Base-by-base conservation (phyloP, 306 rosid species). In the Arachis stenosperma region DNA sequence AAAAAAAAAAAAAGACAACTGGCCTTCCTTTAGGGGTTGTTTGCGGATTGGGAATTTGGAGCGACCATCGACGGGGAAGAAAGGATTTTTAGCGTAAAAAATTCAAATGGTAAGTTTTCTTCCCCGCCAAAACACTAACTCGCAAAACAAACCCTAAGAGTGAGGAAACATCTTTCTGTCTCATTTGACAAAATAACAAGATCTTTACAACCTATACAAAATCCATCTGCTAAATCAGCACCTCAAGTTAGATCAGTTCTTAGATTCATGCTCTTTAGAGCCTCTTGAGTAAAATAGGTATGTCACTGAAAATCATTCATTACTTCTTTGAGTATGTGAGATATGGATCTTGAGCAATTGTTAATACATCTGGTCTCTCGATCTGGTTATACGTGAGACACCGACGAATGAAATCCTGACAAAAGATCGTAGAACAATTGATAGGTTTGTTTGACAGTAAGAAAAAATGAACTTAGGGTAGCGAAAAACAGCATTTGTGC, bases 331-430 rank as follows among this genome's bases (percentile, higher is more conserved):
- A 65, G 82, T 87, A 92, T 4, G 86, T 80, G 77, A 92, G 98
- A 84, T 91, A 95, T 40, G 93, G 89, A 80, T 95, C 99, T 87
- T 88, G 99, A 33, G 98, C 92, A 82, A 92, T 74, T 14, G 86
- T 83, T 69, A 92, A 79, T 12, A 95, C 99, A 77, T 95, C 99
- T 9, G 99, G 97, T 76, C 99, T 90, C 61, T 95, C 99, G 2
- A 74, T 84, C 91, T 95, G 99, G 84, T 88, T 86, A 83, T 92
- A 91, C 22, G 98, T 90, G 64, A 95, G 82, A 82, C 99, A 95
- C 12, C 96, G 88, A 12, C 99, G 85, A 41, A 91, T 92, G 53
- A 95, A 81, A 14, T 95, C 99, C 99, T 95, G 80, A 80, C 63
- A 61, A 70, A 65, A 72, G 71, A 36, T 15, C 12, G 42, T 6